Evolutionary conservation across 257 asterid species (phyloP), one percentile per base, ranked within the genome.

Genomic region (Primulina eburnea): DNA sequence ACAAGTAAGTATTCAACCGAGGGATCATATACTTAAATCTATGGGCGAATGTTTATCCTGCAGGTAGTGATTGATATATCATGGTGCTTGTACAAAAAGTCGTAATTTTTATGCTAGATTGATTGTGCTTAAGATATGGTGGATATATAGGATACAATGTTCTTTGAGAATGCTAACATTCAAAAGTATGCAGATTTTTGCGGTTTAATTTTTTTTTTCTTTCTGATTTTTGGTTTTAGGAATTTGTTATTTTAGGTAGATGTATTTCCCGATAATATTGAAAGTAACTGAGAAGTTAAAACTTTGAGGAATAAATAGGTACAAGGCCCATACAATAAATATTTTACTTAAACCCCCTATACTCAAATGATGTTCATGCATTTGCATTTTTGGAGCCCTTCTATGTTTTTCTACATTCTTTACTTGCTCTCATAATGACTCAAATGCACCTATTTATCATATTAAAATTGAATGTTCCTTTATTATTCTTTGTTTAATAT

Each of bases 51-150:
- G 17, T 43, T 73, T 20, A 7, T 65, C 56, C 26, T 29, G 66
- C 43, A 50, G 38, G 71, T 50, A 65, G 55, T 70, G 73, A 20
- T 50, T 53, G 64, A 65, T 74, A 70, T 52, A 47, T 5, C 43
- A 34, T 35, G 62, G 56, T n/a, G 60, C 56, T 24, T 53, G 34
- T 34, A 32, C 16, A 53, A 53, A 53, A 18, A n/a, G 58, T 16
- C 35, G 7, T 29, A 8, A 61, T 37, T 20, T 60, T 21, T 43
- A 11, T 43, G 55, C 8, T 6, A 65, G 47, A 33, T 14, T 59
- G 2, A 20, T 30, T 61, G 62, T 38, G 63, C 11, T 62, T 18
- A n/a, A 32, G 5, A 43, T 43, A 34, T 59, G 16, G 16, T 37
- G 43, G 60, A 58, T 43, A 43, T 43, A 43, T 43, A 43, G n/a